phyloP scores from a whole-genome alignment of 108 stramenopile genomes.

The Nannochloropsis salina region DNA sequence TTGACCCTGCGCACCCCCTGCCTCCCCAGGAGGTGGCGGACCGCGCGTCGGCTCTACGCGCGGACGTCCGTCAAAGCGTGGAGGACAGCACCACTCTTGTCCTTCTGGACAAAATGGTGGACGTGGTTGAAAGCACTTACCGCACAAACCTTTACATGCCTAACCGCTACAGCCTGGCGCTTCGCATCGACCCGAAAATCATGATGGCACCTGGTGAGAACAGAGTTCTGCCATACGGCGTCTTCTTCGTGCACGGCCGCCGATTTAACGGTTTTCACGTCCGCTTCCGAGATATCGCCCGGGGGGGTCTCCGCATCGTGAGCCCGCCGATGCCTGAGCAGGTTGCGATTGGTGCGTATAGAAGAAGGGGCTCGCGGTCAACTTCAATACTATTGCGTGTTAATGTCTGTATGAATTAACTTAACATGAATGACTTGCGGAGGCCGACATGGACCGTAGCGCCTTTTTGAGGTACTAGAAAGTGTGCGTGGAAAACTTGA shows the following conservation, averaged over 20 bases:
- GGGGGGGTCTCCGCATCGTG: conserved; percentile 90
- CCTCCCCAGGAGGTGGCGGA: neutral
- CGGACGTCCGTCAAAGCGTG: conserved; percentile 70
- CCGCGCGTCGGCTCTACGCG: conserved; percentile 32
- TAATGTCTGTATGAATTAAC: too few species aligned
- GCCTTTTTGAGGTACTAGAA: too few species aligned
- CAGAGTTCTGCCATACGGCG: conserved; percentile 68
- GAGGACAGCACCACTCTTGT: conserved; percentile 33
- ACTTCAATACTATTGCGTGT: too few species aligned
- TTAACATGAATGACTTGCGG: too few species aligned
- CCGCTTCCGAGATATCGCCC: conserved; percentile 90
- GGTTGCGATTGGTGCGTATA: conserved; percentile 31
- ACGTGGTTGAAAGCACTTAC: conserved; percentile 71
- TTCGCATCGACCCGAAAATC: conserved; percentile 79
- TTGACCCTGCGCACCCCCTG: conserved; percentile 69
- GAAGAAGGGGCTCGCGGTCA: too few species aligned
- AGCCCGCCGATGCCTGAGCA: conserved; percentile 80
- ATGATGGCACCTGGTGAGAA: conserved; percentile 63
- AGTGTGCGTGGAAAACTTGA: too few species aligned
- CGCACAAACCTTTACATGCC: conserved; percentile 88
- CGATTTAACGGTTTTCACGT: conserved; percentile 96
- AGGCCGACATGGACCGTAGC: too few species aligned
- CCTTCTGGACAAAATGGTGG: conserved; percentile 46
- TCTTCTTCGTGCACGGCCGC: conserved; percentile 86
- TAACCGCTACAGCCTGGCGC: conserved; percentile 80